Base-by-base conservation (phyloP, 148 eudicot species). In the Nepenthes gracilis region DNA sequence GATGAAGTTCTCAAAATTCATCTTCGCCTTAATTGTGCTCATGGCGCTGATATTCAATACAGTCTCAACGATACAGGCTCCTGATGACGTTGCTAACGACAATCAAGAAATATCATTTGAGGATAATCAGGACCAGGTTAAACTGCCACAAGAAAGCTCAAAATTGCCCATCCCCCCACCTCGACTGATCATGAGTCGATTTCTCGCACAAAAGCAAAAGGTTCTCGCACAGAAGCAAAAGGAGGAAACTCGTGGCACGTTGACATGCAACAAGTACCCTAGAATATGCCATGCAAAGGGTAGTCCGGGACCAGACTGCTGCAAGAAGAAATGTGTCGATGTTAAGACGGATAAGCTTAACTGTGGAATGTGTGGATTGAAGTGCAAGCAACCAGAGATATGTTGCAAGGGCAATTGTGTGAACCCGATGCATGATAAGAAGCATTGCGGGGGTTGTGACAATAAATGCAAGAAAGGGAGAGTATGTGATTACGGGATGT, bases 331-430 rank as follows among this genome's bases (percentile, higher is more conserved):
- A 54, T 86, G 94, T 58, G 94, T 86, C 1, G 65, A 83, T 55
- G 80, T 86, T 14, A 69, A 49, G 61, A 73, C 48, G 0, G 94
- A 86, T n/a, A 60, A 35, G 4, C 64, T 64, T 1, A 86, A 86
- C 52, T 83, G 94, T 58, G 94, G 94, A 2, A 69, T 60, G 72
- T 86, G 94, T 68, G 88, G 94, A 14, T 61, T 66, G 11, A 83
- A 72, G 47, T 86, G 94, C 58, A 81, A 67, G 65, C 77, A 71
- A 45, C 76, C 62, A 9, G 79, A 86, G 54, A 62, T 71, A 49
- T 86, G 88, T 33, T 86, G 94, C 69, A 72, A 74, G 35, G 85
- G 89, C 1, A 69, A 61, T 51, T 84, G 85, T 36, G 74, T 85
- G 33, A 78, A 85, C 64, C 58, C 74, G 9, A 58, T 36, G 58